Evolutionary conservation across 345 rosid genomes (phyloP).

Genomic region (Luvunga scandens): DNA sequence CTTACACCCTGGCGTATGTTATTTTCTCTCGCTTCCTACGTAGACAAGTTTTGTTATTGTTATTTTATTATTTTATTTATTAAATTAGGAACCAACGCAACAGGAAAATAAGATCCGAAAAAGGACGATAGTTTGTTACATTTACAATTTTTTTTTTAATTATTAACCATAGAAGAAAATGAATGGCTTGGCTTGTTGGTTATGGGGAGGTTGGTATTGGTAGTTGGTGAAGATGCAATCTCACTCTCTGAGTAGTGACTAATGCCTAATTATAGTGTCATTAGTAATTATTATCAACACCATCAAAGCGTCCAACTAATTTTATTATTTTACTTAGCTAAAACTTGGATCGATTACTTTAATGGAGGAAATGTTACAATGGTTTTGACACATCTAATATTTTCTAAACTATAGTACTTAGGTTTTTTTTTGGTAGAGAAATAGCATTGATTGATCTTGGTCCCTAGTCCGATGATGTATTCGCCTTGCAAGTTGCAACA

Average conservation of each 20-base stretch:
- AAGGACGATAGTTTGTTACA: not conserved
- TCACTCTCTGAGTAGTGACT: not conserved
- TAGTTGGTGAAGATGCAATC: not conserved
- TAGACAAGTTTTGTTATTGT: not conserved
- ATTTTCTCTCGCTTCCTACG: not conserved
- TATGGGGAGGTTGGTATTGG: not conserved
- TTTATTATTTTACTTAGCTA: not conserved
- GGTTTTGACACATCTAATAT: not conserved
- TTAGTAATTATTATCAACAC: not conserved
- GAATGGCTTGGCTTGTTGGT: not conserved
- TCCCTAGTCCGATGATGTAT: not conserved
- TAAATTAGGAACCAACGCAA: too few relatives aligned
- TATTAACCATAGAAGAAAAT: not conserved
- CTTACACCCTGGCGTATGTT: not conserved
- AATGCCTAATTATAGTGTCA: constrained; percentile 1
- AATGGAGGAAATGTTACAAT: not conserved
- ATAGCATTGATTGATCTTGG: not conserved
- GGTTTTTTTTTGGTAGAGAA: not conserved
- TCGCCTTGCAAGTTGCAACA: not conserved
- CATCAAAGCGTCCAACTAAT: not conserved
- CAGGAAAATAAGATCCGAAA: too few relatives aligned
- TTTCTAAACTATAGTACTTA: not conserved
- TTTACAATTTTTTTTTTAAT: too few relatives aligned
- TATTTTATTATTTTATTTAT: too few relatives aligned
- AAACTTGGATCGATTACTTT: not conserved